Evolutionary conservation across 176 grass and related monocot species (phyloP).

Genomic region (Avena eriantha): DNA sequence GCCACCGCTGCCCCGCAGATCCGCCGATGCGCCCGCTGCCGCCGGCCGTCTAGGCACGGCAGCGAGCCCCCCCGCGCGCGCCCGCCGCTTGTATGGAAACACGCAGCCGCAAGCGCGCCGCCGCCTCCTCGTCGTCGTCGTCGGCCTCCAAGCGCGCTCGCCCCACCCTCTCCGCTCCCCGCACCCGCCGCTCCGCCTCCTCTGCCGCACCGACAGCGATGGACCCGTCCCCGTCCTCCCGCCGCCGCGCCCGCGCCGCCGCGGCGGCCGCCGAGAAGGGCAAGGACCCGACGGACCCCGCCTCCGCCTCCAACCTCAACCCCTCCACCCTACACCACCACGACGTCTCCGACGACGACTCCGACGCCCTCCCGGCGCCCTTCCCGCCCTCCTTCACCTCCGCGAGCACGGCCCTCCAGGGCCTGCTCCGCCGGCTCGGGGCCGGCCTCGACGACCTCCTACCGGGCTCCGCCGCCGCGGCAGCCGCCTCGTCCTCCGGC

Average conservation of each 20-base stretch:
- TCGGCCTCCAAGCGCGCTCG: constrained; percentile 56
- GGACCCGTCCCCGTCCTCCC: constrained; percentile 61
- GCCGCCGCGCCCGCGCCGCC: constrained; percentile 58
- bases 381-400: constrained; percentile 84
- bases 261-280: constrained; percentile 60
- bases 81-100: constrained; percentile 86
- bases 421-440: constrained; percentile 83
- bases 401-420: constrained; percentile 81
- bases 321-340: constrained; percentile 12
- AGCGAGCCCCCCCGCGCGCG: constrained; percentile 25
- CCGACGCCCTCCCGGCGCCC: constrained; percentile 26
- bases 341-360: constrained; percentile 62
- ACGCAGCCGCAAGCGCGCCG: constrained; percentile 95
- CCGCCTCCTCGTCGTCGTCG: constrained; percentile 41
- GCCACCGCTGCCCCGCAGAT: constrained; percentile 3
- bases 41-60: constrained; percentile 50
- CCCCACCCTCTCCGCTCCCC: constrained; percentile 32
- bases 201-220: not conserved
- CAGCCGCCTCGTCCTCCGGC: constrained; percentile 45
- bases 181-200: not conserved
- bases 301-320: constrained; percentile 17
- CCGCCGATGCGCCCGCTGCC: constrained; percentile 25
- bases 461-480: constrained; percentile 53
- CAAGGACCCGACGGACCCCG: constrained; percentile 71
- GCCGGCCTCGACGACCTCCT: constrained; percentile 89